Percentiles rank a stretch among this genome's conserved stretches.
phyloP scores from a whole-genome alignment of 2,329 filamentous ascomycete species.

The Beauveria bassiana region DNA sequence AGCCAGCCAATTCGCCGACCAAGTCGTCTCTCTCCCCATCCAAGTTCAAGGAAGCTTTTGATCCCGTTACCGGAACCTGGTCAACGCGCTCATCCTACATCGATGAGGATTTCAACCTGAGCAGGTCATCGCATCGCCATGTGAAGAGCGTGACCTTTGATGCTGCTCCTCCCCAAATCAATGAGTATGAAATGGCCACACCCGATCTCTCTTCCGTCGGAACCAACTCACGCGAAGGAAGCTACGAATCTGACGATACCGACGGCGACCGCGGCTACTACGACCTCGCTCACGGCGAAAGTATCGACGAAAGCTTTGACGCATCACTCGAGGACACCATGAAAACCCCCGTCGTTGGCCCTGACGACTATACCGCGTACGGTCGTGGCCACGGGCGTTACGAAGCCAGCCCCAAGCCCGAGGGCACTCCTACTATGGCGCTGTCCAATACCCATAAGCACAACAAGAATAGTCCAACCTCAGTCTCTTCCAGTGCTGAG shows the following conservation, averaged over 20 bases:
- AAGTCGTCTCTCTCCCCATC: slow-evolving; percentile 78
- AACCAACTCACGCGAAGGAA: slow-evolving; percentile 84
- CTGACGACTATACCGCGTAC: slow-evolving; percentile 75
- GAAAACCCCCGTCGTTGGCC: slow-evolving; percentile 95
- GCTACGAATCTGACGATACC: slow-evolving; percentile 77
- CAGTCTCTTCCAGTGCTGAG: slow-evolving; percentile 69
- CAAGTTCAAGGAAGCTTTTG: slow-evolving; percentile 60
- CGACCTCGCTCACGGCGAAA: slow-evolving; percentile 44
- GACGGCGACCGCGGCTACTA: slow-evolving; percentile 58
- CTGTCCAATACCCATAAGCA: slow-evolving; percentile 41
- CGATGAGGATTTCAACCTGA: slow-evolving; percentile 53
- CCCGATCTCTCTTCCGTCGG: slow-evolving; percentile 90
- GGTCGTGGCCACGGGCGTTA: slow-evolving; percentile 35
- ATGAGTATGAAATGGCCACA: slow-evolving; percentile 97
- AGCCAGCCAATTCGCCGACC: slow-evolving; percentile 57
- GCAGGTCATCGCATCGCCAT: slow-evolving; percentile 68
- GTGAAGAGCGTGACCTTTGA: slow-evolving; percentile 98
- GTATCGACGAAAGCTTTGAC: slow-evolving; percentile 82
- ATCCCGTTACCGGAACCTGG: slow-evolving; percentile 61
- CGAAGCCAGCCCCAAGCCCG: slow-evolving; percentile 61
- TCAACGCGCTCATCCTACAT: slow-evolving; percentile 55
- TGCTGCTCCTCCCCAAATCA: slow-evolving; percentile 83
- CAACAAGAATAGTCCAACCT: slow-evolving; percentile 60
- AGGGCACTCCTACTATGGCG: slow-evolving; percentile 33
- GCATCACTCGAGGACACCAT: slow-evolving; percentile 91